These are phyloP conservation scores for Acanthamoeba comandoni DNA, from an alignment of 208 protist genomes.

Conservation along the genomic window DNA sequence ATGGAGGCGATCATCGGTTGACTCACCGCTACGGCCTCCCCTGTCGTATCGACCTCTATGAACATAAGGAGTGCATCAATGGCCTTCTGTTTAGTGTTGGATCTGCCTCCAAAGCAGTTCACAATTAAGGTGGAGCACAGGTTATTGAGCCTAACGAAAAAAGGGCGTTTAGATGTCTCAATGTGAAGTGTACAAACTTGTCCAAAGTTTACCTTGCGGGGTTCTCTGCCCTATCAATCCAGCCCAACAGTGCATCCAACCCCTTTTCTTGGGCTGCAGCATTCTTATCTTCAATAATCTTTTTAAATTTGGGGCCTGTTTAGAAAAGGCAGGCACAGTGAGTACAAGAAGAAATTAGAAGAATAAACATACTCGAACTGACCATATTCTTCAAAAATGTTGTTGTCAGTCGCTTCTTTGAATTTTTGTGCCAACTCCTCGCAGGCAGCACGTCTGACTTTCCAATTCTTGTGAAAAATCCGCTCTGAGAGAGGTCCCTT, in stretches of 20 bases:
- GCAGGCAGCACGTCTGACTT: constrained; percentile 59
- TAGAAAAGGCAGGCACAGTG: no score
- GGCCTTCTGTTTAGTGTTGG: constrained; percentile 63
- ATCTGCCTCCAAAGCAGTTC: constrained; percentile 54
- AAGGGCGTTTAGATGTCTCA: no score
- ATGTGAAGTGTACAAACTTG: neutral
- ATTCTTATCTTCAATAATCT: constrained; percentile 75
- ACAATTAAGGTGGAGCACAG: neutral
- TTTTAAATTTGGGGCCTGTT: constrained; percentile 74
- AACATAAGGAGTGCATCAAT: constrained; percentile 63
- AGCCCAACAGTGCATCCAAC: constrained; percentile 42
- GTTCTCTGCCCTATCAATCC: constrained; percentile 74
- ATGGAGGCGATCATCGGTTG: no score
- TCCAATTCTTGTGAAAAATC: constrained; percentile 63
- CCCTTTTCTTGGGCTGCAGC: constrained; percentile 74
- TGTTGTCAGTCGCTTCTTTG: constrained; percentile 66
- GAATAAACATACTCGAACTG: no score
- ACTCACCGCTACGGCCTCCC: constrained; percentile 51
- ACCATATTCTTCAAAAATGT: constrained; percentile 76
- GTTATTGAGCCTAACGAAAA: constrained; percentile 16
- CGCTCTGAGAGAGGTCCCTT: constrained; percentile 47
- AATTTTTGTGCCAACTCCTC: constrained; percentile 63
- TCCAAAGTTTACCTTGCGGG: constrained; percentile 69
- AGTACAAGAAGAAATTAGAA: no score
- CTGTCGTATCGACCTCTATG: constrained; percentile 57